Evolutionary conservation across 768 basidiomycete species (phyloP).

Genomic region (Phylloporus sp.): DNA sequence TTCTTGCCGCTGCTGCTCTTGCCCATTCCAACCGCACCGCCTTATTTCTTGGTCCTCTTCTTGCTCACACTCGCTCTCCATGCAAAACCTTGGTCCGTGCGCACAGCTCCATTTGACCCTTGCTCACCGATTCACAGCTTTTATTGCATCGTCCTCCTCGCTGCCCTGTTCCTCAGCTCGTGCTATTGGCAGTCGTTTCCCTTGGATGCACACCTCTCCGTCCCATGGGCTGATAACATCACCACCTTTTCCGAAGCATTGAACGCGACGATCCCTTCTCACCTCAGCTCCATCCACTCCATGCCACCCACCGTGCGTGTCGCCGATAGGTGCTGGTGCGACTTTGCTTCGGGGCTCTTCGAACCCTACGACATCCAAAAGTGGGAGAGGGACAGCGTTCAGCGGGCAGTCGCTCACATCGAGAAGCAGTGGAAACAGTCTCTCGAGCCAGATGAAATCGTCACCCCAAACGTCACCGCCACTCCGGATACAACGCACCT

Average conservation of each 20-base stretch:
- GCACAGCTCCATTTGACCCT: neutral
- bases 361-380: slow-evolving; percentile 70
- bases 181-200: slow-evolving; percentile 88
- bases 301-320: slow-evolving; percentile 58
- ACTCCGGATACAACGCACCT: slow-evolving; percentile 13
- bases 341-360: slow-evolving; percentile 63
- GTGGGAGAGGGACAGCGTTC: slow-evolving; percentile 69
- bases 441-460: slow-evolving; percentile 17
- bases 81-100: slow-evolving; percentile 74
- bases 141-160: slow-evolving; percentile 79
- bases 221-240: slow-evolving; percentile 64
- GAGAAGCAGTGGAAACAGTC: slow-evolving; percentile 28
- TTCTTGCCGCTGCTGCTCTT: slow-evolving; percentile 72
- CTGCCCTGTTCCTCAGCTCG: slow-evolving; percentile 79
- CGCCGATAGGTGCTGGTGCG: slow-evolving; percentile 84
- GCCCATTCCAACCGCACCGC: slow-evolving; percentile 74
- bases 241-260: slow-evolving; percentile 70
- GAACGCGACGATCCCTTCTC: slow-evolving; percentile 39
- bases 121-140: slow-evolving; percentile 46
- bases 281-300: slow-evolving; percentile 35
- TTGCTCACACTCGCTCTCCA: slow-evolving; percentile 73
- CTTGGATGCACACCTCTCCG: slow-evolving; percentile 53
- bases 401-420: slow-evolving; percentile 37
- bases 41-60: slow-evolving; percentile 75
- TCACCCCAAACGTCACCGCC: slow-evolving; percentile 29